These are phyloP conservation scores for Pulveroboletus sp. DNA, from an alignment of 1,284 basidiomycete genomes.

Conservation along the genomic window DNA sequence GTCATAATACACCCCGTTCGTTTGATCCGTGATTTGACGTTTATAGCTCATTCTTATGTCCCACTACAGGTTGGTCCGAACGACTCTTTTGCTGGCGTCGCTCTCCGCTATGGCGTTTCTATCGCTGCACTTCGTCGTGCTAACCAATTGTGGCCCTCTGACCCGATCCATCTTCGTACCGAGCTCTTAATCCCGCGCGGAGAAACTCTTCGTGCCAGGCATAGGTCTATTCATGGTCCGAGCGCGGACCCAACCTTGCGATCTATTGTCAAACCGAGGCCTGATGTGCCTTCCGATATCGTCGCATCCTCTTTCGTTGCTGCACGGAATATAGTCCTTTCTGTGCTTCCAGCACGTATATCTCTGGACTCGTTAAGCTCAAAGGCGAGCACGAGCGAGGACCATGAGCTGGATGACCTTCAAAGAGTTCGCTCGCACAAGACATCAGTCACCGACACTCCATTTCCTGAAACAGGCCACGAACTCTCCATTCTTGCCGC, in stretches of 20 bases:
- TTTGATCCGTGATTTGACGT: background rate
- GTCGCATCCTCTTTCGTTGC: slow-evolving; percentile 24
- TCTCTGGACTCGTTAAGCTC: slow-evolving; percentile 37
- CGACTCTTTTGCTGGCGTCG: slow-evolving; percentile 83
- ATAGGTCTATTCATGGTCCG: background rate
- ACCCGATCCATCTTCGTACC: slow-evolving; percentile 84
- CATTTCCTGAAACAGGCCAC: slow-evolving; percentile 6
- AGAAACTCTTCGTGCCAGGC: slow-evolving; percentile 3
- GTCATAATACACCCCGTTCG: slow-evolving; percentile 24
- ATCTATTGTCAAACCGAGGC: background rate
- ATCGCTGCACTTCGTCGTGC: slow-evolving; percentile 79
- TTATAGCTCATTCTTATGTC: background rate
- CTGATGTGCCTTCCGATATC: slow-evolving; percentile 8
- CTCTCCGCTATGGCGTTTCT: slow-evolving; percentile 84
- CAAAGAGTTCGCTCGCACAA: background rate
- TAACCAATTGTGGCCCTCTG: slow-evolving; percentile 90
- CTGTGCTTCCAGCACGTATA: slow-evolving; percentile 32
- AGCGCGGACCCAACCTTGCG: background rate
- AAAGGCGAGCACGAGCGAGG: slow-evolving; percentile 31
- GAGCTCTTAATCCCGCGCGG: slow-evolving; percentile 72
- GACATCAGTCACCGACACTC: background rate
- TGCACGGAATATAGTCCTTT: slow-evolving; percentile 30
- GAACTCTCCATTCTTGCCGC: slow-evolving; percentile 21
- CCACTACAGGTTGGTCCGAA: slow-evolving; percentile 57
- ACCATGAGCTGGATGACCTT: slow-evolving; percentile 33